A percentile compares a stretch with the other conserved stretches of the same genome.
Evolutionary conservation across 768 basidiomycete genomes (phyloP).

Genomic region (Coprinellus micaceus): DNA sequence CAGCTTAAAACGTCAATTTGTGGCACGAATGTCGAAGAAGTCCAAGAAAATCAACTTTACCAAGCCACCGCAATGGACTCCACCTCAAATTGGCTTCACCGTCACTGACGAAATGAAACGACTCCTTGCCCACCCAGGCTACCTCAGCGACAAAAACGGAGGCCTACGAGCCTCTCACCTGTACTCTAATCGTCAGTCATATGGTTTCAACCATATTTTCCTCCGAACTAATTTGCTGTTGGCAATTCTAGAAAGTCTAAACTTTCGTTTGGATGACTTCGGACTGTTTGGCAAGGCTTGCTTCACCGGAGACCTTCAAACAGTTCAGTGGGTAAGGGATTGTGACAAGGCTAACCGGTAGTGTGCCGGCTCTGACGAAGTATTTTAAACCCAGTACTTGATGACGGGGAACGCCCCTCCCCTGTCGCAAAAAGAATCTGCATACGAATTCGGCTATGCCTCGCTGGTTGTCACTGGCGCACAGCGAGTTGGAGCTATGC

Average conservation of each 20-base stretch:
- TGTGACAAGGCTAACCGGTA: neutral
- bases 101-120: slow-evolving; percentile 26
- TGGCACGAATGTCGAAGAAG: too few species aligned
- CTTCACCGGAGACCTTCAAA: slow-evolving; percentile 20
- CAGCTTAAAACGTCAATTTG: too few species aligned
- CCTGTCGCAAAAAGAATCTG: slow-evolving; percentile 37
- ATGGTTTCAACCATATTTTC: neutral
- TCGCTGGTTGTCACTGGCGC: slow-evolving; percentile 38
- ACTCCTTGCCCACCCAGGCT: slow-evolving; percentile 27
- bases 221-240: neutral
- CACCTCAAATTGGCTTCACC: slow-evolving; percentile 18
- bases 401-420: slow-evolving; percentile 32
- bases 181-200: slow-evolving; percentile 22
- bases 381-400: slow-evolving; percentile 20
- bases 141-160: slow-evolving; percentile 19
- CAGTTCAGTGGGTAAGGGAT: slow-evolving; percentile 20
- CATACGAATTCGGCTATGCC: slow-evolving; percentile 41
- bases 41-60: neutral
- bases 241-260: slow-evolving; percentile 18
- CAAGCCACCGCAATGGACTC: neutral
- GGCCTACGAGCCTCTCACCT: slow-evolving; percentile 26
- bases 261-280: slow-evolving; percentile 19
- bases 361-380: neutral
- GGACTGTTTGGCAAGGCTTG: slow-evolving; percentile 26
- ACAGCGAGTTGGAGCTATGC: slow-evolving; percentile 23